Base-by-base conservation (phyloP, 2,329 filamentous ascomycete species). In the Colletotrichum melonis region DNA sequence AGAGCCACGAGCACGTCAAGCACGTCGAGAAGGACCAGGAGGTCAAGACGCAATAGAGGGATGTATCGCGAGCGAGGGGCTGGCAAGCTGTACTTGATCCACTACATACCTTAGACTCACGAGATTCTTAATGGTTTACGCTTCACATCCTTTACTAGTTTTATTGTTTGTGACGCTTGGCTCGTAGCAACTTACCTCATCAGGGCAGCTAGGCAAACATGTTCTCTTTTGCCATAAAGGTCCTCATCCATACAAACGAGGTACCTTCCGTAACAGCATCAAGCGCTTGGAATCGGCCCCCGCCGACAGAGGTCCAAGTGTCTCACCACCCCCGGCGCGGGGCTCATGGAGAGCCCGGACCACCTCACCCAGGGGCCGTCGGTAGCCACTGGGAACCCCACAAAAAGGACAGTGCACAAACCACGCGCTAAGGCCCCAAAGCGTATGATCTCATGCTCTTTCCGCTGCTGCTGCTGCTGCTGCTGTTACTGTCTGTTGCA, bases 21-120 rank as follows among this genome's bases (percentile, higher is more conserved):
- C 78, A 79, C 57, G 93, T 98, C 72, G 96, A 98, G 88, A 79
- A 83, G 72, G 95, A 98, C 82, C 83, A 87, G 60, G 87, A 90
- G 78, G 90, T 97, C 74, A 91, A 77, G 78, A 97, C 90, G 8
- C 92, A 96, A 88, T 96, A 91, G 81, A 82, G 58, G 38, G 35
- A 57, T 19, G 49, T 38, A 54, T 32, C 35, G 24, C 8, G 62
- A 8, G 63, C 24, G 52, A 63, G 56, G 26, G 64, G 54, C 30
- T 54, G 57, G 46, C 19, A 24, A 38, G 28, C 46, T 67, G 63
- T 56, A 58, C 58, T 32, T 42, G 67, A 64, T 63, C 46, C 63
- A 22, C 49, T 56, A 49, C 55, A 60, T 57, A 63, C 35, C 28
- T 56, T 72, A 60, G 63, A 64, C 26, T 42, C 26, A 42, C n/a